These are phyloP conservation scores for Hansfordia pulvinata DNA, from an alignment of 2,329 filamentous ascomycete genomes.

Conservation along the genomic window DNA sequence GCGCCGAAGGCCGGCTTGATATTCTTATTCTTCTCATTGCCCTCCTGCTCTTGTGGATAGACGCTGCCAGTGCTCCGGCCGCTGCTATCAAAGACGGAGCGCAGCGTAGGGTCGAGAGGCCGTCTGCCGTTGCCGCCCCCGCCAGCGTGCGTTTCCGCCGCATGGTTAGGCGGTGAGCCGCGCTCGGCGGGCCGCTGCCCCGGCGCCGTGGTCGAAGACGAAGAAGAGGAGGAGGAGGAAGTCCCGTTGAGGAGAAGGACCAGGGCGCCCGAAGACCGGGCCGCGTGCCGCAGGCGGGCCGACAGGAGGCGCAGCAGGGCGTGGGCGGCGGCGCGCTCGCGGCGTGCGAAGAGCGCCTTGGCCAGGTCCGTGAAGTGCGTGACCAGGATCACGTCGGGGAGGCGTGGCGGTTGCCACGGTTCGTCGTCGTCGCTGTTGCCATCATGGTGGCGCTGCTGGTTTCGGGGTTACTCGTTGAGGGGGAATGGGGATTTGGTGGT, in stretches of 20 bases:
- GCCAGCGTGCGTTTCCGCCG: constrained; percentile 1
- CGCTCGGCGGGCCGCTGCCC: too few relatives aligned
- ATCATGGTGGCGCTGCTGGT: constrained; percentile 1
- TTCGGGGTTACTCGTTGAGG: too few relatives aligned
- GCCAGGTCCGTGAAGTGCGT: constrained; percentile 40
- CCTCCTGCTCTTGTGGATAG: constrained; percentile 5
- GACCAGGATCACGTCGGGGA: constrained; percentile 35
- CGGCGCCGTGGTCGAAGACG: too few relatives aligned
- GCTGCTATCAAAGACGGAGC: constrained; percentile 28
- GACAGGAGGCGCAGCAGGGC: constrained; percentile 31
- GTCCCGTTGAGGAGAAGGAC: constrained; percentile 37
- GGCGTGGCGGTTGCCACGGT: constrained; percentile 1
- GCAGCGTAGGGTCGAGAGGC: constrained; percentile 27
- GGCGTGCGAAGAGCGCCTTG: constrained; percentile 34
- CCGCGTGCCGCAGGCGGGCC: constrained; percentile 28
- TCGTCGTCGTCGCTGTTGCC: neutral
- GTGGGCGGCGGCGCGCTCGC: constrained; percentile 32
- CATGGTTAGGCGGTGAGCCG: too few relatives aligned
- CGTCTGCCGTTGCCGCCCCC: constrained; percentile 2
- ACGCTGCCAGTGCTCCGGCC: neutral
- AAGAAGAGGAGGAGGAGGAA: constrained; percentile 1
- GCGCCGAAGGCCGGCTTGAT: constrained; percentile 39
- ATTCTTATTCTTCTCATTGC: constrained; percentile 10
- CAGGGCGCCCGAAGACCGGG: constrained; percentile 29
- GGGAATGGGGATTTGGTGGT: too few relatives aligned